Evolutionary conservation across 2,329 filamentous ascomycete species (phyloP).

Genomic region (Ophiosphaerella korrae): DNA sequence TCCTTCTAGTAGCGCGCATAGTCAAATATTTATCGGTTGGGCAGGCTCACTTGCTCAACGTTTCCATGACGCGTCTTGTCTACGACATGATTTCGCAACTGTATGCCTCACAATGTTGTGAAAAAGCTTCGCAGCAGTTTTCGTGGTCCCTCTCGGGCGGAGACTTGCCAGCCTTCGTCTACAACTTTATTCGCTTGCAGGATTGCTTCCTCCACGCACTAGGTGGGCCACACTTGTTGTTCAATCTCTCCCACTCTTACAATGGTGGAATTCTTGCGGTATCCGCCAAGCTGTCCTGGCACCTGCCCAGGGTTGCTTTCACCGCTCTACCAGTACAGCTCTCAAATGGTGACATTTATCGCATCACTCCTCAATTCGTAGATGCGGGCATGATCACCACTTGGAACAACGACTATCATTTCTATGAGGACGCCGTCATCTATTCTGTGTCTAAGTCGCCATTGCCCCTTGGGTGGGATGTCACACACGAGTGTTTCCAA

Average conservation of each 20-base stretch:
- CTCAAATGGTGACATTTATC: constrained; percentile 21
- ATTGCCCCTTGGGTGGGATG: constrained; percentile 26
- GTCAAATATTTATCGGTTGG: constrained; percentile 10
- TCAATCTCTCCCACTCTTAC: constrained; percentile 16
- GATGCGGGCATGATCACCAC: background rate
- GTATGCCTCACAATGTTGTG: constrained; percentile 13
- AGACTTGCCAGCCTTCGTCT: constrained; percentile 31
- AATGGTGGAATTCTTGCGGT: constrained; percentile 14
- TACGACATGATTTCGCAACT: constrained; percentile 33
- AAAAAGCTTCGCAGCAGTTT: constrained; percentile 2
- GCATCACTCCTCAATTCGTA: constrained; percentile 20
- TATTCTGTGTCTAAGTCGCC: constrained; percentile 15
- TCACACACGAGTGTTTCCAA: constrained; percentile 21
- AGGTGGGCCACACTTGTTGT: constrained; percentile 17
- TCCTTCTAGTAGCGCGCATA: constrained; percentile 14
- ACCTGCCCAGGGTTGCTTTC: constrained; percentile 26
- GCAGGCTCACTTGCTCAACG: constrained; percentile 13
- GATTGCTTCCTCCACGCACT: constrained; percentile 37
- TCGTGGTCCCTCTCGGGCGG: constrained; percentile 32
- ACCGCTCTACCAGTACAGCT: constrained; percentile 14
- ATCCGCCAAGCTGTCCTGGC: constrained; percentile 26
- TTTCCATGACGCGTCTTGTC: constrained; percentile 28
- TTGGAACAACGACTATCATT: background rate
- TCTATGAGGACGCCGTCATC: constrained; percentile 2
- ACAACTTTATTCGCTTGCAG: constrained; percentile 39